A percentile compares a stretch with the other conserved stretches of the same genome.
Conservation (phyloP, 805 yeast genomes). For the Candida cerambycidarum region DNA sequence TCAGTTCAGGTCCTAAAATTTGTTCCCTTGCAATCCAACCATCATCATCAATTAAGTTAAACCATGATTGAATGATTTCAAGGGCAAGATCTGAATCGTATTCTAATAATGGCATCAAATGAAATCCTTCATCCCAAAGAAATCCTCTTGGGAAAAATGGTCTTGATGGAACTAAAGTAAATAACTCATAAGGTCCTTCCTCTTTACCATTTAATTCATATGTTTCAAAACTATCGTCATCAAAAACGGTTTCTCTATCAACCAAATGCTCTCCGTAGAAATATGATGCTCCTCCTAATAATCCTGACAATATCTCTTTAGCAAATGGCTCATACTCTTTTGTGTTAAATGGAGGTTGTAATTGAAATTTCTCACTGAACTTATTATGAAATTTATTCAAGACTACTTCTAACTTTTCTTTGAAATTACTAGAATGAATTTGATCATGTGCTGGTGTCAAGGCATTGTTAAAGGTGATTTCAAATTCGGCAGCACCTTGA, state of each 20-base stretch:
- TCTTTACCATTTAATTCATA: slow-evolving; percentile 50
- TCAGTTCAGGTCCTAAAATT: slow-evolving; percentile 86
- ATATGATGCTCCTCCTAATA: slow-evolving; percentile 88
- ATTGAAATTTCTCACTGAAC: slow-evolving; percentile 51
- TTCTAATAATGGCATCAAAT: slow-evolving; percentile 74
- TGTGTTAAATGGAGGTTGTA: slow-evolving; percentile 54
- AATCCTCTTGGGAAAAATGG: slow-evolving; percentile 96
- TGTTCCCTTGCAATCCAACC: slow-evolving; percentile 99
- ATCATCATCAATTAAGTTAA: slow-evolving; percentile 74
- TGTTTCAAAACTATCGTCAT: slow-evolving; percentile 67
- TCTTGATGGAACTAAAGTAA: slow-evolving; percentile 86
- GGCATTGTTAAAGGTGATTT: slow-evolving; percentile 57
- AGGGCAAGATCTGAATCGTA: slow-evolving; percentile 82
- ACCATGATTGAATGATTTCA: slow-evolving; percentile 86
- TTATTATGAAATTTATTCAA: slow-evolving; percentile 47
- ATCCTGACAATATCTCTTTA: slow-evolving; percentile 73
- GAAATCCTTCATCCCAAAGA: slow-evolving; percentile 99
- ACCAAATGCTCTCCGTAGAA: slow-evolving; percentile 82
- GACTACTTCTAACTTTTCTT: slow-evolving; percentile 30
- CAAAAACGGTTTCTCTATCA: slow-evolving; percentile 66
- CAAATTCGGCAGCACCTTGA: slow-evolving; percentile 74
- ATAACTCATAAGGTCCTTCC: slow-evolving; percentile 78
- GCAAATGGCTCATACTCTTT: slow-evolving; percentile 57
- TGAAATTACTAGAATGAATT: slow-evolving; percentile 39
- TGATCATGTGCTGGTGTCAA: slow-evolving; percentile 35